These are phyloP conservation scores for Aspergillus aculeatinus DNA, from an alignment of 2,329 filamentous ascomycete genomes.

Conservation along the genomic window DNA sequence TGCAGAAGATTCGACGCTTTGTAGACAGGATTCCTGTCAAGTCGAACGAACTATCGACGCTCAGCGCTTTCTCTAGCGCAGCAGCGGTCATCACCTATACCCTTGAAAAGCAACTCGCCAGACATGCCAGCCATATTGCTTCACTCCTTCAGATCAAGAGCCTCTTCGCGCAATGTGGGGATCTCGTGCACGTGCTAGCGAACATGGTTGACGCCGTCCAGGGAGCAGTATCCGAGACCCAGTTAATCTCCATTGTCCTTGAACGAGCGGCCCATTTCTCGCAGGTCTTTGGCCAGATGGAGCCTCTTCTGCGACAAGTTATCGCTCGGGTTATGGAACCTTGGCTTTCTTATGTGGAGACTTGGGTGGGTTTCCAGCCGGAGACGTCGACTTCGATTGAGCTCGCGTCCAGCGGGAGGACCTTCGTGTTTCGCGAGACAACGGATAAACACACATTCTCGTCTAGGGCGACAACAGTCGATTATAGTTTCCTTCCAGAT, in stretches of 20 bases:
- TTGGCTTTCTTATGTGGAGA: slow-evolving; percentile 66
- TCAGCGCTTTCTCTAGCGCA: slow-evolving; percentile 38
- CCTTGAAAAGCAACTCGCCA: slow-evolving; percentile 37
- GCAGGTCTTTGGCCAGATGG: slow-evolving; percentile 61
- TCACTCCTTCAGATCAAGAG: slow-evolving; percentile 41
- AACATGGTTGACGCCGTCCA: slow-evolving; percentile 47
- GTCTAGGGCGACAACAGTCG: slow-evolving; percentile 60
- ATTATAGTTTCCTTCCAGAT: slow-evolving; percentile 53
- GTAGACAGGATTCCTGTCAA: slow-evolving; percentile 29
- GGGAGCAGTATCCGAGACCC: slow-evolving; percentile 56
- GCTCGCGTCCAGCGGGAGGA: slow-evolving; percentile 53
- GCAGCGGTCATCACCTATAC: slow-evolving; percentile 36
- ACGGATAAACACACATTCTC: slow-evolving; percentile 61
- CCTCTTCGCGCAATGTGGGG: slow-evolving; percentile 40
- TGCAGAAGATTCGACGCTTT: slow-evolving; percentile 40
- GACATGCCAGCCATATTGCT: slow-evolving; percentile 22
- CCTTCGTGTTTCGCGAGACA: slow-evolving; percentile 62
- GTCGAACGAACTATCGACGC: slow-evolving; percentile 28
- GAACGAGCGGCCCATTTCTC: slow-evolving; percentile 63
- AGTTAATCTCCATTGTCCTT: slow-evolving; percentile 62
- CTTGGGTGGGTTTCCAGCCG: slow-evolving; percentile 70
- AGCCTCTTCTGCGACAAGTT: slow-evolving; percentile 66
- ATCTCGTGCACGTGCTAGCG: slow-evolving; percentile 37
- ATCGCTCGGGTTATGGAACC: slow-evolving; percentile 62
- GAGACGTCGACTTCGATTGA: slow-evolving; percentile 55